Percentiles rank a stretch among this genome's conserved stretches.
phyloP scores from a whole-genome alignment of 345 rosid species.

The Citrus trifoliata region DNA sequence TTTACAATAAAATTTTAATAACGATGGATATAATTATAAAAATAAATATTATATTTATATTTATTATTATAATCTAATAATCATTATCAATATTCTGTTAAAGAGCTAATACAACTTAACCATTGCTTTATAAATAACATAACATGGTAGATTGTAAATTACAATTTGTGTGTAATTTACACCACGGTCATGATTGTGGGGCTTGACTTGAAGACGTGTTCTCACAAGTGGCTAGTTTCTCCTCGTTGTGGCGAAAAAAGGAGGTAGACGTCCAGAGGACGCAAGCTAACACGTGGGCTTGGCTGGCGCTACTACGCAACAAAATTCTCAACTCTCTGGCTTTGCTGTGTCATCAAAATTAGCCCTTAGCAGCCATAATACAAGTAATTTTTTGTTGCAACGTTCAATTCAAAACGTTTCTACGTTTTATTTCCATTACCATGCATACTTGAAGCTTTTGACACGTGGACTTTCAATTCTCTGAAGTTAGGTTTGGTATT shows the following conservation, averaged over 20 bases:
- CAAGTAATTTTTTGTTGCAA: too few species aligned
- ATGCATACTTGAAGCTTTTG: background rate
- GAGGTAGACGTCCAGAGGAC: conserved; percentile 20
- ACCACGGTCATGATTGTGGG: conserved; percentile 16
- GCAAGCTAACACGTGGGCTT: conserved; percentile 27
- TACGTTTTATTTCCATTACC: background rate
- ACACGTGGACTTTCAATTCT: background rate
- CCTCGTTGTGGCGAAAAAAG: background rate
- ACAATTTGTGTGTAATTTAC: too few species aligned
- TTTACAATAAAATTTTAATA: too few species aligned
- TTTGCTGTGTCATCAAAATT: background rate
- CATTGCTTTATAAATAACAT: too few species aligned
- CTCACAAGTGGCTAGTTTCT: background rate
- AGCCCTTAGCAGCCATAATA: background rate
- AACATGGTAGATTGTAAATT: too few species aligned
- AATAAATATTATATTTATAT: too few species aligned
- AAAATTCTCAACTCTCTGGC: background rate
- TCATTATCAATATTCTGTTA: too few species aligned
- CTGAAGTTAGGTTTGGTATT: background rate
- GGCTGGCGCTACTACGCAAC: background rate
- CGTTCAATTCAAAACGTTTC: background rate
- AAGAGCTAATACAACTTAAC: too few species aligned
- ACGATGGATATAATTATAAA: fast-evolving
- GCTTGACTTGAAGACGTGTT: conserved; percentile 7
- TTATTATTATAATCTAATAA: too few species aligned